A percentile compares a stretch with the other conserved stretches of the same genome.
Conservation (phyloP, 208 protist species). For the Strigomonas culicis region DNA sequence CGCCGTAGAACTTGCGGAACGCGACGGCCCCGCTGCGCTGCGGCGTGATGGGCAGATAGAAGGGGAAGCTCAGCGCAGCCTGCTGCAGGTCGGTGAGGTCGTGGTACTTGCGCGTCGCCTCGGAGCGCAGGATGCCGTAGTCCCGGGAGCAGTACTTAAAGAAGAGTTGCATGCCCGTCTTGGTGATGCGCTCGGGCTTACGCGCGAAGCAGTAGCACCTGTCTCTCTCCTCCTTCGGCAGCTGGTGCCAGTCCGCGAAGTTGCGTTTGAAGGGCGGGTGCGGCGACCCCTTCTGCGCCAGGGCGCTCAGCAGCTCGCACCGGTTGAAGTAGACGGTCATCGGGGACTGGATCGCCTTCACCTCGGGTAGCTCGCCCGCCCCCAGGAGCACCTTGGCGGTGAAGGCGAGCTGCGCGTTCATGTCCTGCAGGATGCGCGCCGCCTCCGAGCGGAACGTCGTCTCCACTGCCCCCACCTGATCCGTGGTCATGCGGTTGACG, state of each 20-base stretch:
- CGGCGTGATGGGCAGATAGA: constrained; percentile 58
- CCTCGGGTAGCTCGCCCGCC: constrained; percentile 46
- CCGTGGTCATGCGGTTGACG: constrained; percentile 26
- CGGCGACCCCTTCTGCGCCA: constrained; percentile 31
- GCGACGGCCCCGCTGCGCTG: constrained; percentile 13
- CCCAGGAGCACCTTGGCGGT: constrained; percentile 45
- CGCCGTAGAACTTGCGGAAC: constrained; percentile 61
- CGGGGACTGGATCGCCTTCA: constrained; percentile 43
- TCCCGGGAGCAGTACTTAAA: constrained; percentile 59
- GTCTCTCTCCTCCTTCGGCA: constrained; percentile 39
- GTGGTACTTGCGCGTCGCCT: constrained; percentile 32
- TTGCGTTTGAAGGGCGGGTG: constrained; percentile 14
- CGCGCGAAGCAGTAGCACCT: constrained; percentile 57
- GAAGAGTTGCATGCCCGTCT: constrained; percentile 51
- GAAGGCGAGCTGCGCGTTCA: constrained; percentile 43
- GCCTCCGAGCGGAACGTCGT: constrained; percentile 15
- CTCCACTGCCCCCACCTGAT: constrained; percentile 34
- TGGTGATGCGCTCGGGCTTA: constrained; percentile 19
- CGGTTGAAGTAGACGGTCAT: constrained; percentile 22
- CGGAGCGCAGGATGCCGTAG: constrained; percentile 55
- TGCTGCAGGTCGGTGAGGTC: constrained; percentile 64
- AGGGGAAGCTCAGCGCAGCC: constrained; percentile 78
- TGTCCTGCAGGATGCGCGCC: constrained; percentile 19
- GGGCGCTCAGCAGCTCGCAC: constrained; percentile 28
- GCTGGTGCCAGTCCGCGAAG: constrained; percentile 17